Evolutionary conservation across 176 grass and related monocot species (phyloP).

Genomic region (Eragrostis nindensis): DNA sequence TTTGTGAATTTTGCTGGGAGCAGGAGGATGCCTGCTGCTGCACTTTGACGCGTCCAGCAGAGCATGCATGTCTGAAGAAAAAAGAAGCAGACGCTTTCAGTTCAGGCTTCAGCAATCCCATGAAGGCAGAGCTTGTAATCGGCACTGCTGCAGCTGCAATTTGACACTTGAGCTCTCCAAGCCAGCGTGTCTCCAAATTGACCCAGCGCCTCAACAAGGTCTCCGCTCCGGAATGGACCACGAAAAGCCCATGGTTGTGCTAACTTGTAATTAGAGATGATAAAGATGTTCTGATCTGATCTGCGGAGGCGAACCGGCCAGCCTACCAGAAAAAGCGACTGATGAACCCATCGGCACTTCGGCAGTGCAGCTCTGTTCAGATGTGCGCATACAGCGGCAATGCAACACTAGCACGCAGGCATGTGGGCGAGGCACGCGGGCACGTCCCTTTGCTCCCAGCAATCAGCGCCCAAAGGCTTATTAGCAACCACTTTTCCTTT

Average conservation of each 20-base stretch:
- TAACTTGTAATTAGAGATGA: too few relatives aligned
- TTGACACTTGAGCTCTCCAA: too few relatives aligned
- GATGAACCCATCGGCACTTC: not conserved
- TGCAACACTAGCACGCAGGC: slow-evolving; percentile 31
- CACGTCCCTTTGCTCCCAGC: slow-evolving; percentile 33
- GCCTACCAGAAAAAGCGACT: not conserved
- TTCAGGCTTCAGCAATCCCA: too few relatives aligned
- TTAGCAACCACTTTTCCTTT: slow-evolving; percentile 34
- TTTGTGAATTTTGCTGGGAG: not conserved
- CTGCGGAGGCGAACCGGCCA: not conserved
- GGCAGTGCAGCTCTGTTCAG: not conserved
- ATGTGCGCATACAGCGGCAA: not conserved
- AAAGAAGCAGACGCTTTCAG: too few relatives aligned
- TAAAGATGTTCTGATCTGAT: not conserved
- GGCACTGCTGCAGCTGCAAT: too few relatives aligned
- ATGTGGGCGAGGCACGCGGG: slow-evolving; percentile 12
- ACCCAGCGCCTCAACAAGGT: not conserved
- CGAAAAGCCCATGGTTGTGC: not conserved
- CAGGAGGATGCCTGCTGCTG: not conserved
- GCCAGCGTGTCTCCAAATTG: too few relatives aligned
- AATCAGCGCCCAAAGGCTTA: slow-evolving; percentile 34
- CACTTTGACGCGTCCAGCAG: not conserved
- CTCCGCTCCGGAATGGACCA: not conserved
- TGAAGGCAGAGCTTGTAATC: too few relatives aligned
- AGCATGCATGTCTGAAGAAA: too few relatives aligned